Conservation (phyloP, 352 stramenopile species). For the Phytophthora palmivora region DNA sequence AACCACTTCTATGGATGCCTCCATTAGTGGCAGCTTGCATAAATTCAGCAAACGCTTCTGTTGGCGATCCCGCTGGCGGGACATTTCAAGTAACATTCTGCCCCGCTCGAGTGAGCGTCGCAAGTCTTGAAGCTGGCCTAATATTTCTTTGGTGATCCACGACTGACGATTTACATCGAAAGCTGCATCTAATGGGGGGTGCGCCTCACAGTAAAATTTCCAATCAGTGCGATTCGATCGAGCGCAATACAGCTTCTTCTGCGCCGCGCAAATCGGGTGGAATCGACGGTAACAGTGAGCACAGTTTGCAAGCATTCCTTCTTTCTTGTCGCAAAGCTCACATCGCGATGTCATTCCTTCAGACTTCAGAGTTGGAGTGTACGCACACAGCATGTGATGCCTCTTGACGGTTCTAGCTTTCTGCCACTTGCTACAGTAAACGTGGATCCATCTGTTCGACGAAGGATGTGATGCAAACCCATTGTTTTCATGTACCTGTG, state of each 20-base stretch:
- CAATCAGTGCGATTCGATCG: slow-evolving; percentile 68
- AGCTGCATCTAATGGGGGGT: slow-evolving; percentile 67
- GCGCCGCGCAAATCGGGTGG: slow-evolving; percentile 76
- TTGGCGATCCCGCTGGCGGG: slow-evolving; percentile 83
- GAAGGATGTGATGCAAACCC: slow-evolving; percentile 12
- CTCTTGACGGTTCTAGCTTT: slow-evolving; percentile 73
- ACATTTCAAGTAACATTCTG: slow-evolving; percentile 88
- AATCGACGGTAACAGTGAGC: slow-evolving; percentile 69
- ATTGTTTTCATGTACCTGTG: slow-evolving; percentile 16
- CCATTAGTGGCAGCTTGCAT: slow-evolving; percentile 67
- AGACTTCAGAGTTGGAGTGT: slow-evolving; percentile 32
- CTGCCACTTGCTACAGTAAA: slow-evolving; percentile 80
- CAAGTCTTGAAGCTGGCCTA: slow-evolving; percentile 78
- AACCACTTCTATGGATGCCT: slow-evolving; percentile 72
- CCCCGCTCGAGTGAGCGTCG: slow-evolving; percentile 80
- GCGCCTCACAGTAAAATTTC: slow-evolving; percentile 80
- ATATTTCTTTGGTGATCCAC: slow-evolving; percentile 82
- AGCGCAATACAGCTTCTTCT: slow-evolving; percentile 69
- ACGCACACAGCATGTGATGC: slow-evolving; percentile 68
- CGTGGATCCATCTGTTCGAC: slow-evolving; percentile 74
- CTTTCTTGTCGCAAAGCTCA: slow-evolving; percentile 59
- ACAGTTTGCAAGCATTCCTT: slow-evolving; percentile 65
- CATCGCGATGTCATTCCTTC: slow-evolving; percentile 47
- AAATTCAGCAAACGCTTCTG: slow-evolving; percentile 80
- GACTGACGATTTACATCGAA: slow-evolving; percentile 77